Conservation (phyloP, 345 rosid species). For the Excoecaria cochinchinensis region DNA sequence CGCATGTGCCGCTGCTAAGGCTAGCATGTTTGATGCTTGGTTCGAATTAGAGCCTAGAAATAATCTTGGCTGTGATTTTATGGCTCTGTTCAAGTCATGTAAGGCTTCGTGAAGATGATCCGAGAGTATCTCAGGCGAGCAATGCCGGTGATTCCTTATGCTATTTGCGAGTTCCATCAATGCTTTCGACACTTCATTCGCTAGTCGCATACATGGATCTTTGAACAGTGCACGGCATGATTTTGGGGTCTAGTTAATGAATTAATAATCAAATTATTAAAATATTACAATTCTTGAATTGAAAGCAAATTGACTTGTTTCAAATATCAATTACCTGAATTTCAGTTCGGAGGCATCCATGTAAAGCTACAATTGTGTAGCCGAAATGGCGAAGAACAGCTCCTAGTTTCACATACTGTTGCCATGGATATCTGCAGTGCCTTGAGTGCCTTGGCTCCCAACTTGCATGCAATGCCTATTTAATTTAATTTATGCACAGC, state of each 20-base stretch:
- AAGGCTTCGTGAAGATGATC: slow-evolving; percentile 76
- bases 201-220: slow-evolving; percentile 69
- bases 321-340: slow-evolving; percentile 53
- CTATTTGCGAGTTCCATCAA: slow-evolving; percentile 61
- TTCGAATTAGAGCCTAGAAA: slow-evolving; percentile 58
- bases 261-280: too few species aligned
- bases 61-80: slow-evolving; percentile 76
- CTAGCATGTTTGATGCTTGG: slow-evolving; percentile 41
- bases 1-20: slow-evolving; percentile 52
- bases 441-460: slow-evolving; percentile 84
- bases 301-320: not conserved
- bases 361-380: slow-evolving; percentile 72
- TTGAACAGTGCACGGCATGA: slow-evolving; percentile 66
- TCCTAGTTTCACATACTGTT: slow-evolving; percentile 74
- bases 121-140: slow-evolving; percentile 74
- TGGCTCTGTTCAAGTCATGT: slow-evolving; percentile 67
- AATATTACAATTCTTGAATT: not conserved
- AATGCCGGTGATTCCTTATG: slow-evolving; percentile 56
- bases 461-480: slow-evolving; percentile 70
- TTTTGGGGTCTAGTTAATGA: slow-evolving; percentile 48
- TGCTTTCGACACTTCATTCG: slow-evolving; percentile 63
- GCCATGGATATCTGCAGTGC: slow-evolving; percentile 68
- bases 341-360: slow-evolving; percentile 77
- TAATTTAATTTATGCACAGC: not conserved
- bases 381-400: slow-evolving; percentile 82